Percentiles rank a stretch among this genome's conserved stretches.
These are phyloP conservation scores for Penicillium soppii DNA, from an alignment of 495 filamentous ascomycete species.

Conservation along the genomic window DNA sequence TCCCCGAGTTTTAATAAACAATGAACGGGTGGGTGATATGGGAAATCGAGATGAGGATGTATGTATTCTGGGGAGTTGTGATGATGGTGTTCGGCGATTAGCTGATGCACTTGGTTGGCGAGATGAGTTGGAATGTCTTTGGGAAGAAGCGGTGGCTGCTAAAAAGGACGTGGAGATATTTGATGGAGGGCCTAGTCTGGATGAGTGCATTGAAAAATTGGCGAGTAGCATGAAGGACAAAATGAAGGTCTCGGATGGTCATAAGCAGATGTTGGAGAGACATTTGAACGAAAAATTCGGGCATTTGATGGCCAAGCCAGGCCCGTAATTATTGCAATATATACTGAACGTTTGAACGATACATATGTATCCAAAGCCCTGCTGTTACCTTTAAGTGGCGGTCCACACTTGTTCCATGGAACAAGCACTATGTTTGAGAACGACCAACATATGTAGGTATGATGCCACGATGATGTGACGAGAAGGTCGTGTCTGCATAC, in stretches of 20 bases:
- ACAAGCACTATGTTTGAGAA: background rate
- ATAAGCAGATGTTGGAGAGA: constrained; percentile 28
- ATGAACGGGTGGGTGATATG: constrained; percentile 70
- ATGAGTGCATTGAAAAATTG: constrained; percentile 46
- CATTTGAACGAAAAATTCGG: constrained; percentile 23
- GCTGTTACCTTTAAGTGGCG: background rate
- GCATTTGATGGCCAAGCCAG: constrained; percentile 4
- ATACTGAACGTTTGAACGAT: too few relatives aligned
- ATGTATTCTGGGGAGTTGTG: constrained; percentile 65
- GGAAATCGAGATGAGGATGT: constrained; percentile 68
- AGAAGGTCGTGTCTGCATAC: too few relatives aligned
- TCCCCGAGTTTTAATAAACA: constrained; percentile 78
- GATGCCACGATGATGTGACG: constrained; percentile 25
- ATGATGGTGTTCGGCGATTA: constrained; percentile 70
- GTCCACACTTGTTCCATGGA: background rate
- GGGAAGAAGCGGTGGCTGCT: constrained; percentile 43
- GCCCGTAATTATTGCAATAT: background rate
- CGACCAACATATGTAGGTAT: background rate
- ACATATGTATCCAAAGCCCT: too few relatives aligned
- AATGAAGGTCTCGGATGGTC: constrained; percentile 26
- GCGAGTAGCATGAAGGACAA: constrained; percentile 22
- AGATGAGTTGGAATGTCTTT: constrained; percentile 70
- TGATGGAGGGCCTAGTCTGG: constrained; percentile 16
- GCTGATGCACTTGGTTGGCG: constrained; percentile 77
- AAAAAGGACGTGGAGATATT: constrained; percentile 16